phyloP scores from a whole-genome alignment of 352 stramenopile species.

The Phytopythium litorale region DNA sequence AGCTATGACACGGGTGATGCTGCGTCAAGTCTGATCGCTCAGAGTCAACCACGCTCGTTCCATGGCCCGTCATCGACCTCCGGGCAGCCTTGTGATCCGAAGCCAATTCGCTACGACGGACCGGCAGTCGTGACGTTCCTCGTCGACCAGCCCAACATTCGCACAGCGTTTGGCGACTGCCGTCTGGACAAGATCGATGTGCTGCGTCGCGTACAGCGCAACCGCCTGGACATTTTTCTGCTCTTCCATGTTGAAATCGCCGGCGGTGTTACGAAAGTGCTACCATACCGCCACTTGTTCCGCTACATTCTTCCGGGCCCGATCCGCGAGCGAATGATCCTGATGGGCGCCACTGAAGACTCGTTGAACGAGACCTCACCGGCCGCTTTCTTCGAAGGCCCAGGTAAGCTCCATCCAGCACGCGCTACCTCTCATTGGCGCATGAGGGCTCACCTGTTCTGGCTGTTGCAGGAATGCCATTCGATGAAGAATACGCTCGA shows the following conservation, averaged over 20 bases:
- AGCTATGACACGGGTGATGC: slow-evolving; percentile 2
- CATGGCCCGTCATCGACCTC: slow-evolving; percentile 11
- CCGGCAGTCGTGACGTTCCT: slow-evolving; percentile 64
- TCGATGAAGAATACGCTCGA: slow-evolving; percentile 84
- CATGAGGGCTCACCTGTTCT: slow-evolving; percentile 1
- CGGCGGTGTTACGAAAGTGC: slow-evolving; percentile 41
- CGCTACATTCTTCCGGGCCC: slow-evolving; percentile 63
- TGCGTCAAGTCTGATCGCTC: background rate
- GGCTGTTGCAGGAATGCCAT: slow-evolving; percentile 41
- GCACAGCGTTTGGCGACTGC: slow-evolving; percentile 76
- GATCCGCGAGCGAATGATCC: slow-evolving; percentile 56
- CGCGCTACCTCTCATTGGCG: background rate
- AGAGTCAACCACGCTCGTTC: slow-evolving; percentile 16
- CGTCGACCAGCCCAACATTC: slow-evolving; percentile 53
- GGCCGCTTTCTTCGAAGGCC: slow-evolving; percentile 58
- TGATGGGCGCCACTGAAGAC: slow-evolving; percentile 68
- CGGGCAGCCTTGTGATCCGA: slow-evolving; percentile 23
- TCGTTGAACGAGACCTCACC: slow-evolving; percentile 61
- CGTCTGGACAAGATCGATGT: slow-evolving; percentile 83
- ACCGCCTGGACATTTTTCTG: slow-evolving; percentile 65
- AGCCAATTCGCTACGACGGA: slow-evolving; percentile 66
- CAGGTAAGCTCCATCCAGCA: slow-evolving; percentile 17
- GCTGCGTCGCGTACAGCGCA: slow-evolving; percentile 45
- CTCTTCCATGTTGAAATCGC: slow-evolving; percentile 73
- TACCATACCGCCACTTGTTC: slow-evolving; percentile 73